These are phyloP conservation scores for Dactylorhiza incarnata DNA, from an alignment of 106 monocot genomes.

Conservation along the genomic window DNA sequence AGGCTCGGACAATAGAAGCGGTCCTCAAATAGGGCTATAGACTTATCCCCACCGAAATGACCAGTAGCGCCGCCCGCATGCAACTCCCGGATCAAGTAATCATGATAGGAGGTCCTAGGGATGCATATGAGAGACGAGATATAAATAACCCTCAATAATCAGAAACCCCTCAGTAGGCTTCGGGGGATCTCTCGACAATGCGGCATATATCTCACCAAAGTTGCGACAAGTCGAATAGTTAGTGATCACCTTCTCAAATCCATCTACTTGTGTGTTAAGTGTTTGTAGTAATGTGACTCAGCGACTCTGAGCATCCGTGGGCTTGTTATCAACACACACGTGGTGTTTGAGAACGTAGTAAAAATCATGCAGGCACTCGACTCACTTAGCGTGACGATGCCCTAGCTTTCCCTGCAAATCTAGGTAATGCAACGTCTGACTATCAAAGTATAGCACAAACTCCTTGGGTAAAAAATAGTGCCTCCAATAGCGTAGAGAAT, in stretches of 20 bases:
- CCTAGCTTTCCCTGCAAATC: neutral
- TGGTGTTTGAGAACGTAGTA: neutral
- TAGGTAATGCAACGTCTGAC: neutral
- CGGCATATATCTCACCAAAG: neutral
- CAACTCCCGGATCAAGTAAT: neutral
- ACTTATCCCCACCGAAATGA: too few species aligned
- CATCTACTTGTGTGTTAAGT: neutral
- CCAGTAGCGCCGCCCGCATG: too few species aligned
- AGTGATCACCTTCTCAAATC: neutral
- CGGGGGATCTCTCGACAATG: neutral
- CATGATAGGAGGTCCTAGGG: neutral
- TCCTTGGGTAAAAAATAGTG: neutral
- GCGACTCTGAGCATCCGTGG: neutral
- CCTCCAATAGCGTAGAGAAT: too few species aligned
- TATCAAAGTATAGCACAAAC: neutral
- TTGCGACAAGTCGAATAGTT: neutral
- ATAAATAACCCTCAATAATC: neutral
- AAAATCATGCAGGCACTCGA: neutral
- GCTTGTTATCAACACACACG: too few species aligned
- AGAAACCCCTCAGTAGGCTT: neutral
- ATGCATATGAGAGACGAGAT: neutral
- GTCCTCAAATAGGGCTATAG: too few species aligned
- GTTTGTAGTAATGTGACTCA: neutral
- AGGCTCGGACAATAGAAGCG: too few species aligned
- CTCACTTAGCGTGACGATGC: neutral